Evolutionary conservation across 306 rosid genomes (phyloP), one percentile per base, ranked within the genome.

Genomic region (Spatholobus suberectus): DNA sequence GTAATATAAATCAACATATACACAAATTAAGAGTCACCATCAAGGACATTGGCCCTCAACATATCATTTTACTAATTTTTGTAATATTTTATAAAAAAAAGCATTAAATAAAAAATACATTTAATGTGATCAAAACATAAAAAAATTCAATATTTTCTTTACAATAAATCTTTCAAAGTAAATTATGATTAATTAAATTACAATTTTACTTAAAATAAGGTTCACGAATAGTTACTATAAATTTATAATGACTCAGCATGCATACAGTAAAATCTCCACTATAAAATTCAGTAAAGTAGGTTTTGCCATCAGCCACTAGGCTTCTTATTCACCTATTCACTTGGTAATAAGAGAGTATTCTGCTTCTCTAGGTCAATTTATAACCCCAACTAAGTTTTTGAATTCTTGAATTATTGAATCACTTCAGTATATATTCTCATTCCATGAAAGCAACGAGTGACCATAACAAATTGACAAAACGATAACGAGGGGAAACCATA

Each of bases 391-490:
- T 37, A 61, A 4, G 40, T 57, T 38, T 43, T 54, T 46, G 43
- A 40, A 63, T 27, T 63, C 69, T 47, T 37, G 57, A 40, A 63
- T 27, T 63, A 58, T 47, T 37, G 57, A 72, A 47, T 46, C 58
- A 35, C 12, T 38, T 32, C 13, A 54, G 8, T 4, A 47, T 9
- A 65, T 27, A 77, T 63, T 73, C 23, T 17, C 75, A 49, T 24
- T 62, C 67, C 75, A 63, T 15, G 3, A 81, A 65, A 38, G 46
- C 40, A 71, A 43, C 62, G 58, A 80, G 9, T 29, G 62, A 58
- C n/a, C 5, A 2, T 34, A 20, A 46, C 34, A 81, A 49, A 49
- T 40, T 24, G 29, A 29, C 41, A 81, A 46, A 80, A 68, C 51
- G 2, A 58, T 17, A 68, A 79, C 32, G 21, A 49, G 44, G 34